Evolutionary conservation across 2,329 filamentous ascomycete genomes (phyloP).

Genomic region (Hymenoscyphus scutula): DNA sequence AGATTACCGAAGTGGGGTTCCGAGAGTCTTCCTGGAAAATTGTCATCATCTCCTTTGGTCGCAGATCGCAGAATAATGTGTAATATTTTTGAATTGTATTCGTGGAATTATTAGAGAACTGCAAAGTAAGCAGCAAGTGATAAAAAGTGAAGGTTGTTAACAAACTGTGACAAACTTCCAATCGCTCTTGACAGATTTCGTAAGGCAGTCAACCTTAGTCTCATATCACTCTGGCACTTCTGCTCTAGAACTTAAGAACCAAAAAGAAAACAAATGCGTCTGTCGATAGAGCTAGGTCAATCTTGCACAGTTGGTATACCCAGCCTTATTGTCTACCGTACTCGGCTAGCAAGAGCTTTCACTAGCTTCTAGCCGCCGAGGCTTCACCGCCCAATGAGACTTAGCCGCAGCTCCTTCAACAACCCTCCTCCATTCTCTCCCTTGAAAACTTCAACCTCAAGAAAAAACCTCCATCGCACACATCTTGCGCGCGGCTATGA

Average conservation of each 20-base stretch:
- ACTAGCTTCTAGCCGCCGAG: neutral
- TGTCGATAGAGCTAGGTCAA: neutral
- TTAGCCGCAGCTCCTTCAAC: neutral
- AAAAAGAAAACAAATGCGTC: neutral
- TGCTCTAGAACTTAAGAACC: neutral
- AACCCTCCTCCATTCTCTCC: neutral
- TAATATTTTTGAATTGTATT: no score
- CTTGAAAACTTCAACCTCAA: neutral
- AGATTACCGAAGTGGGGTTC: neutral
- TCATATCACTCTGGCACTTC: no score
- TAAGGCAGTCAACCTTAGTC: no score
- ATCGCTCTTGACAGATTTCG: no score
- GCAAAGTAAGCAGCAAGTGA: no score
- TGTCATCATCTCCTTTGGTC: no score
- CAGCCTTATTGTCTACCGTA: neutral
- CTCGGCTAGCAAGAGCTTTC: neutral
- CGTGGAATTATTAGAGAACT: no score
- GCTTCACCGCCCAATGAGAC: neutral
- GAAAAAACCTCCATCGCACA: neutral
- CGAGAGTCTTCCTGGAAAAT: neutral
- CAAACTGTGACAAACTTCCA: no score
- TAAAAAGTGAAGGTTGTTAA: no score
- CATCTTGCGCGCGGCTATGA: slow-evolving; percentile 10
- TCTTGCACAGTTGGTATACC: neutral
- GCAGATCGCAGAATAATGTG: no score